Conservation (phyloP, 1,284 basidiomycete species). For the Fistulinella cinereoalba region DNA sequence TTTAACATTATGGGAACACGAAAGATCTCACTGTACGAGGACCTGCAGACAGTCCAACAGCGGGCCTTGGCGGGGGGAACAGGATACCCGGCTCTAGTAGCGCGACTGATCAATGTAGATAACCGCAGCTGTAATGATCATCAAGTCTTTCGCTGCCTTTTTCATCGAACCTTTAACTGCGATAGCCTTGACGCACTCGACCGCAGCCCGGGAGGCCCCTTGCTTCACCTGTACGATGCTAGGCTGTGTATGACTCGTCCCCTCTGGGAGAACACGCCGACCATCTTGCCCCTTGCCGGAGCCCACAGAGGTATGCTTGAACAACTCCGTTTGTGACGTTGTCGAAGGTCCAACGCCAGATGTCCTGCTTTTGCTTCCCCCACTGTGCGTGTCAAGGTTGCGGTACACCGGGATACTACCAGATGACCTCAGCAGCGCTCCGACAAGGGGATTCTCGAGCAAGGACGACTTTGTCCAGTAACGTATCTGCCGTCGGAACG, state of each 20-base stretch:
- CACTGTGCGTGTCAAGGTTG: constrained; percentile 36
- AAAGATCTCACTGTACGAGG: constrained; percentile 4
- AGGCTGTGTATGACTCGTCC: constrained; percentile 62
- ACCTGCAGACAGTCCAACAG: constrained; percentile 1
- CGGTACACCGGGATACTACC: constrained; percentile 77
- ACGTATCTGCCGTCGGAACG: constrained; percentile 59
- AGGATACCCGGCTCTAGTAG: constrained; percentile 57
- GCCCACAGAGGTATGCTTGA: constrained; percentile 61
- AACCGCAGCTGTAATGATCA: constrained; percentile 67
- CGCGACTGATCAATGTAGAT: constrained; percentile 73
- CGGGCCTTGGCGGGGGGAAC: constrained; percentile 34
- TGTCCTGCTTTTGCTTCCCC: neutral
- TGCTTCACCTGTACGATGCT: constrained; percentile 68
- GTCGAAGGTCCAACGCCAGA: constrained; percentile 26
- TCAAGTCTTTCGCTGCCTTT: constrained; percentile 32
- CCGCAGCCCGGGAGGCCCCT: constrained; percentile 74
- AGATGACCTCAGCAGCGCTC: constrained; percentile 58
- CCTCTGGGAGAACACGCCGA: constrained; percentile 81
- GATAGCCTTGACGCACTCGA: constrained; percentile 63
- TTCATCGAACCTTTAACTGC: neutral
- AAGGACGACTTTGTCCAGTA: constrained; percentile 73
- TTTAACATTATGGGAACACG: neutral
- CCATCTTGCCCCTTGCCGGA: constrained; percentile 53
- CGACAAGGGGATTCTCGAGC: constrained; percentile 58
- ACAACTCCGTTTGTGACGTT: constrained; percentile 54